Percentiles rank a stretch among this genome's conserved stretches.
phyloP scores from a whole-genome alignment of 163 green algal species.

The Volvox carteri region DNA sequence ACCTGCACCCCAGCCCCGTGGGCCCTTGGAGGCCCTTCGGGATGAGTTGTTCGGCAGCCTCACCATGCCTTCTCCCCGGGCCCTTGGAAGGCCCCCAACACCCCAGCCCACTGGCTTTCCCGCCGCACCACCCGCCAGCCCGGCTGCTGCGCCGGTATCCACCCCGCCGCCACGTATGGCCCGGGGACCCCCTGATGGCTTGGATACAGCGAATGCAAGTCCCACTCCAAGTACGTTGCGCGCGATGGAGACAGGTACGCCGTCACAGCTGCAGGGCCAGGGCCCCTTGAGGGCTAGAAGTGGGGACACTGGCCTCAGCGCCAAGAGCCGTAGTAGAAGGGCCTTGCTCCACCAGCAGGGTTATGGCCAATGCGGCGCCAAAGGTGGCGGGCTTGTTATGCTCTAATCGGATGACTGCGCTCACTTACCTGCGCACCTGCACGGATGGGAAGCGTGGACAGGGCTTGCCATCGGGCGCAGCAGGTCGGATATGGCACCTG shows the following conservation, averaged over 20 bases:
- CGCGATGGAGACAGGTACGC: neutral
- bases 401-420: no score
- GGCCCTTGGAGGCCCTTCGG: conserved; percentile 31
- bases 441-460: no score
- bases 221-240: neutral
- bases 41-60: conserved; percentile 44
- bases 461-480: no score
- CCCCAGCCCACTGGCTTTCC: no score
- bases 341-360: neutral
- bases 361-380: neutral
- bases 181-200: neutral
- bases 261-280: no score
- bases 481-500: no score
- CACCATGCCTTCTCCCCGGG: neutral
- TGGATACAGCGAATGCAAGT: neutral
- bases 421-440: no score
- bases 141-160: neutral
- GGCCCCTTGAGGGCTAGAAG: no score
- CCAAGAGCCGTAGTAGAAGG: no score
- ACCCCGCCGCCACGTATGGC: neutral
- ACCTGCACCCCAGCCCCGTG: neutral
- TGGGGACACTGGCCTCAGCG: neutral
- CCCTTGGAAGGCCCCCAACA: neutral
- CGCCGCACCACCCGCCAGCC: neutral
- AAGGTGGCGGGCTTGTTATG: no score